Percentiles rank a stretch among this genome's conserved stretches.
Evolutionary conservation across 2,329 filamentous ascomycete species (phyloP).

Genomic region (Colletotrichum lini): DNA sequence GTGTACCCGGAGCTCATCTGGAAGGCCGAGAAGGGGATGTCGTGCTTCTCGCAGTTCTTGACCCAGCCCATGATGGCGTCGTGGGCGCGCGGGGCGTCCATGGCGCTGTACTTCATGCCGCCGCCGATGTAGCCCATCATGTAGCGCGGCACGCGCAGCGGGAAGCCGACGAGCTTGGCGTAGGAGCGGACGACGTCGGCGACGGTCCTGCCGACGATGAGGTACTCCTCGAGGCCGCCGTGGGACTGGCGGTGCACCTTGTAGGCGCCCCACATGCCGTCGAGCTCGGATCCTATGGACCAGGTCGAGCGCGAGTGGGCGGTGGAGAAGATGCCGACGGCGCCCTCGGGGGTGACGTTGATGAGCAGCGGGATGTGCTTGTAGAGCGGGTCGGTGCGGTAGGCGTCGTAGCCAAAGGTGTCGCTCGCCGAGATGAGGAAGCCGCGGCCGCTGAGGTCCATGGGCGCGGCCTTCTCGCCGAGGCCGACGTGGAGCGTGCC

Average conservation of each 20-base stretch:
- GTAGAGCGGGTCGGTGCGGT: conserved; percentile 80
- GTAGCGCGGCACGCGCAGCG: conserved; percentile 78
- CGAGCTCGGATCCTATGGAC: conserved; percentile 79
- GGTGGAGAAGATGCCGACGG: conserved; percentile 77
- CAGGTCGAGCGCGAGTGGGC: conserved; percentile 75
- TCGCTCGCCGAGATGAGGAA: conserved; percentile 79
- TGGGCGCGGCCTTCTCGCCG: conserved; percentile 80
- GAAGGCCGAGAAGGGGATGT: conserved; percentile 79
- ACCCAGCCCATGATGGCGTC: conserved; percentile 74
- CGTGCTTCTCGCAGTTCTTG: conserved; percentile 72
- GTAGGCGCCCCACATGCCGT: conserved; percentile 82
- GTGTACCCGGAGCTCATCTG: conserved; percentile 83
- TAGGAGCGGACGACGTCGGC: conserved; percentile 77
- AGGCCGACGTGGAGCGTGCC: conserved; percentile 78
- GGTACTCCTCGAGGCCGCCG: conserved; percentile 80
- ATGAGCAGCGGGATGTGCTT: conserved; percentile 83
- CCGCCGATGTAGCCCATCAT: conserved; percentile 81
- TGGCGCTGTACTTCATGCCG: conserved; percentile 69
- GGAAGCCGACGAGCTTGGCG: conserved; percentile 77
- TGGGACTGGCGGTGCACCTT: conserved; percentile 82
- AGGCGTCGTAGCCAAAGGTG: conserved; percentile 80
- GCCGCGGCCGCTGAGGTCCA: conserved; percentile 77
- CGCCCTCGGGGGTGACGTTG: conserved; percentile 75
- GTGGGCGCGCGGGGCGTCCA: conserved; percentile 65
- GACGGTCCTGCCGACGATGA: conserved; percentile 76